These are phyloP conservation scores for Filobasidium floriforme DNA, from an alignment of 768 basidiomycete genomes.

Conservation along the genomic window DNA sequence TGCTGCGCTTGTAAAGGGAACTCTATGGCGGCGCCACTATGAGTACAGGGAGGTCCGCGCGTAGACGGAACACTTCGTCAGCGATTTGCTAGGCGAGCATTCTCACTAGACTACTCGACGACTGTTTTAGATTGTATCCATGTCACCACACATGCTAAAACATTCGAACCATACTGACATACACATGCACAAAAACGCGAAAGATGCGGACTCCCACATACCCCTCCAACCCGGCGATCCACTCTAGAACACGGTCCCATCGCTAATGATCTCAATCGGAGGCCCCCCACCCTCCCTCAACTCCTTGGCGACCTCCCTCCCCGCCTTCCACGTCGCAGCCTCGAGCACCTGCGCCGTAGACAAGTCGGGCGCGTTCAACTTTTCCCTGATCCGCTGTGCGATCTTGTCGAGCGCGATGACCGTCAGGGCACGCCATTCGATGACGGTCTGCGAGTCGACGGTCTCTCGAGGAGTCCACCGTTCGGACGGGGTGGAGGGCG, in stretches of 20 bases:
- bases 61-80: too few species aligned
- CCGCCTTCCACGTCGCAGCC: constrained; percentile 94
- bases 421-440: constrained; percentile 95
- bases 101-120: too few species aligned
- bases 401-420: constrained; percentile 83
- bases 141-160: too few species aligned
- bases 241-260: constrained; percentile 23
- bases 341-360: constrained; percentile 82
- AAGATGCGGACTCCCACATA: neutral
- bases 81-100: too few species aligned
- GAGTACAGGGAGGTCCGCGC: too few species aligned
- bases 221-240: too few species aligned
- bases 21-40: too few species aligned
- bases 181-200: too few species aligned
- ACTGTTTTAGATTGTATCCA: too few species aligned
- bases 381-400: constrained; percentile 59
- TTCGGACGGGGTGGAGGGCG: too few species aligned
- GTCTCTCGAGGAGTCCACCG: constrained; percentile 43
- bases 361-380: constrained; percentile 54
- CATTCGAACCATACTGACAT: too few species aligned
- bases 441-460: constrained; percentile 68
- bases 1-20: too few species aligned
- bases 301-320: constrained; percentile 78
- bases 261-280: constrained; percentile 25
- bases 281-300: constrained; percentile 61